Evolutionary conservation across 352 stramenopile species (phyloP), one percentile per base, ranked within the genome.

Genomic region (Globisporangium irregulare): DNA sequence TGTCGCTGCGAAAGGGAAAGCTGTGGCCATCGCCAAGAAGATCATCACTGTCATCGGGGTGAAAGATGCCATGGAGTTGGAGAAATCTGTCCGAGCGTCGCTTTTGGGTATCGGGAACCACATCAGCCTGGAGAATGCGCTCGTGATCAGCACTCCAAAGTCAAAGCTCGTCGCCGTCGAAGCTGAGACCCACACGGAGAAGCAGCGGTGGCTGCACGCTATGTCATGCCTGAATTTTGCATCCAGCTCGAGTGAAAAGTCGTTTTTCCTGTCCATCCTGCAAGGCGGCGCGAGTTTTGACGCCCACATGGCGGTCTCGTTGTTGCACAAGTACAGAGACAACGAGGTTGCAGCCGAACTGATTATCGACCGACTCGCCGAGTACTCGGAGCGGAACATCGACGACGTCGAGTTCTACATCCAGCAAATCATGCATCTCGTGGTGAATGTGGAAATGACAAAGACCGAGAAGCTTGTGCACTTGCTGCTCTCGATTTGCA

Each of bases 391-490:
- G 46, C 55, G 78, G 12, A 87, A 90, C 64, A 80, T 92, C 24
- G 86, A 92, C 50, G 86, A 93, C 58, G 86, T 92, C 6, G 86
- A 92, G 66, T 92, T 94, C 62, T 94, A 94, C 73, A 81, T 93
- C 32, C 84, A 87, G 62, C 84, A 93, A 54, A 90, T 94, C 67
- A 79, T 92, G 51, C 86, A 93, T 53, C 70, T 92, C 22, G 77
- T 86, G 4, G 77, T 94, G 38, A 91, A 91, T 51, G 68, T 81
- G 0, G 80, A 92, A 36, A 75, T 89, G 60, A 73, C 68, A 7
- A 82, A 82, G 48, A 87, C 84, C 0, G 81, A 92, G 38, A 90
- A 89, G 63, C 69, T 92, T 22, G 81, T 91, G 43, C 71, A 90
- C 51, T 64, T 92, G 69, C 65, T 94, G 25, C 78, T 94, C 12